Base-by-base conservation (phyloP, 2,329 filamentous ascomycete genomes). In the Verticillium nonalfalfae region DNA sequence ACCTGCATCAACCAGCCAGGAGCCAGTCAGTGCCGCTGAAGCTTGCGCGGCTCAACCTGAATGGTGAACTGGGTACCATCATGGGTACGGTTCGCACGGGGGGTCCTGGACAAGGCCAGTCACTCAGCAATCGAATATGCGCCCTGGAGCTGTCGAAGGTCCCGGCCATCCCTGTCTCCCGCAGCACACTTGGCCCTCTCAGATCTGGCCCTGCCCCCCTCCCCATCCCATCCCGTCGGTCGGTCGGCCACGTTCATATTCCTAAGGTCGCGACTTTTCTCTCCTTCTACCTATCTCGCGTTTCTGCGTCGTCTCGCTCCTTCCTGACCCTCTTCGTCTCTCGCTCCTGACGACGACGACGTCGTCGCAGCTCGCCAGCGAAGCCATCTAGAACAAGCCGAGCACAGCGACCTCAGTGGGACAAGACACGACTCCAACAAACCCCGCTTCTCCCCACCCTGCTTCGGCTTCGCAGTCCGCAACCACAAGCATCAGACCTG, bases 391-490 rank as follows among this genome's bases (percentile, higher is more conserved):
- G 40, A 50, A 50, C 9, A n/a, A 10, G 18, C 18, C 18, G 9
- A 45, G 4, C 3, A 50, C 2, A 11, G n/a, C 40, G 7, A 50
- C n/a, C 3, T 21, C 58, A 59, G 50, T 58, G 59, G 56, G 52
- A 59, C 56, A 61, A 50, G 62, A 18, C 7, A 34, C 54, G 21
- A 34, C 34, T 26, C 59, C 13, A 50, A 50, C 45, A 45, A 63
- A 65, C 63, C 63, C 57, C 61, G 59, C 62, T 57, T 59, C 54
- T 59, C 62, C 60, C 63, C 60, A 54, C 64, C 59, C 62, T 59
- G 58, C 60, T 56, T 57, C 56, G 60, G 58, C 60, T 62, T 60
- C 56, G 60, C 60, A 57, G 56, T 45, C 26, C 59, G 38, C 35
- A 62, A 38, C 59, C 61, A 63, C 45, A 7, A 13, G 45, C 15